These are phyloP conservation scores for Thelonectria rubi DNA, from an alignment of 2,329 filamentous ascomycete genomes.

Conservation along the genomic window DNA sequence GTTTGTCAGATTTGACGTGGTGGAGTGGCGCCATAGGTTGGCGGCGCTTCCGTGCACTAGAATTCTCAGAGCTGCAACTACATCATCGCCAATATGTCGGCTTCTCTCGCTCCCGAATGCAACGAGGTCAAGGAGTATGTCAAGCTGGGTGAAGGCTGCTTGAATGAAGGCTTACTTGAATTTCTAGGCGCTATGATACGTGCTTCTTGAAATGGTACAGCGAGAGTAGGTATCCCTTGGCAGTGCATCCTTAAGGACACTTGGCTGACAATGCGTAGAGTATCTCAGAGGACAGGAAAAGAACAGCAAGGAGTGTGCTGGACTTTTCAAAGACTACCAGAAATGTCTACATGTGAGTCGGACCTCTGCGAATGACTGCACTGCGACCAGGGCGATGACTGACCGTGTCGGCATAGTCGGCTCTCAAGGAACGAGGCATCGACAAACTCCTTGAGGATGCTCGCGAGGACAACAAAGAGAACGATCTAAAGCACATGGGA, in stretches of 20 bases:
- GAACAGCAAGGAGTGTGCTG: constrained; percentile 83
- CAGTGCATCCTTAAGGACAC: constrained; percentile 21
- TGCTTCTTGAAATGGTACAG: constrained; percentile 99
- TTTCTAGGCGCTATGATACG: constrained; percentile 84
- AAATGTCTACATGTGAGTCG: constrained; percentile 78
- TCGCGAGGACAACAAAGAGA: constrained; percentile 87
- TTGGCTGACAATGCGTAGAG: constrained; percentile 62
- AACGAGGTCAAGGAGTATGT: constrained; percentile 94
- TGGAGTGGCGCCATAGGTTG: constrained; percentile 34
- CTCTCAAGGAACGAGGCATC: constrained; percentile 87
- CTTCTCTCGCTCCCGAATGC: constrained; percentile 92
- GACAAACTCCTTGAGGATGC: constrained; percentile 93
- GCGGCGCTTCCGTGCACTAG: constrained; percentile 24
- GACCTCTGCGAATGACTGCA: neutral
- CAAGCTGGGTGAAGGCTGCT: neutral
- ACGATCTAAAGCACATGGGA: constrained; percentile 68
- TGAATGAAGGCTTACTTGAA: too few relatives aligned
- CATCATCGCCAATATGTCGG: constrained; percentile 73
- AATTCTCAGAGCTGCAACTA: constrained; percentile 35
- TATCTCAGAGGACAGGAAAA: constrained; percentile 87
- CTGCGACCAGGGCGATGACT: neutral
- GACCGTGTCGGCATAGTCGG: constrained; percentile 52
- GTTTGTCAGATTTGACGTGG: constrained; percentile 21
- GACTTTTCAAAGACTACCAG: constrained; percentile 88
- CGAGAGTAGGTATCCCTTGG: constrained; percentile 74